A percentile compares a stretch with the other conserved stretches of the same genome.
phyloP scores from a whole-genome alignment of 2,329 filamentous ascomycete genomes.

The Arthroderma uncinatum region DNA sequence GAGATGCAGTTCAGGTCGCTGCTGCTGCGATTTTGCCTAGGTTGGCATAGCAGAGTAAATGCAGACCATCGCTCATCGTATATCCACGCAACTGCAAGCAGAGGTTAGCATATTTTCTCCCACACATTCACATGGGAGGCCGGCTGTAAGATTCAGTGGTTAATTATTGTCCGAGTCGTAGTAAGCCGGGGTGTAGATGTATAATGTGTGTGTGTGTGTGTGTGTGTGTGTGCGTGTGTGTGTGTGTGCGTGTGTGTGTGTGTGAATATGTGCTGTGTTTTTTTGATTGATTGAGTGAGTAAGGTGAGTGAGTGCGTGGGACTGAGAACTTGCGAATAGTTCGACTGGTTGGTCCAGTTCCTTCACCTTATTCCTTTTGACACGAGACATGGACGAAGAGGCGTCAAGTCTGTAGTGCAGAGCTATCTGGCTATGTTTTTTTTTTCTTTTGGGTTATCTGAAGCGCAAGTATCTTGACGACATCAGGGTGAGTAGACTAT shows the following conservation, averaged over 20 bases:
- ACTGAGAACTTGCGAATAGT: conserved; percentile 1
- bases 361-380: background rate
- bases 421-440: background rate
- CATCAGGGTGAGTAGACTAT: background rate
- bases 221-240: background rate
- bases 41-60: background rate
- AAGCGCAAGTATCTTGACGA: background rate
- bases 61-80: background rate
- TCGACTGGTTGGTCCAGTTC: background rate
- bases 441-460: background rate
- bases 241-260: background rate
- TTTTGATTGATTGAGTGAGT: background rate
- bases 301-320: background rate
- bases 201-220: background rate
- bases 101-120: conserved; percentile 4
- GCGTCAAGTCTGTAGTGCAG: background rate
- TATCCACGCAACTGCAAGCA: conserved; percentile 1
- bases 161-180: background rate
- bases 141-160: background rate
- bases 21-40: background rate
- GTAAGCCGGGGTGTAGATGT: background rate
- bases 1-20: background rate
- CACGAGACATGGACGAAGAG: background rate
- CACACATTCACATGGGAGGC: background rate
- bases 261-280: background rate